Conservation (phyloP, 2,329 filamentous ascomycete genomes). For the Apiospora aurea region DNA sequence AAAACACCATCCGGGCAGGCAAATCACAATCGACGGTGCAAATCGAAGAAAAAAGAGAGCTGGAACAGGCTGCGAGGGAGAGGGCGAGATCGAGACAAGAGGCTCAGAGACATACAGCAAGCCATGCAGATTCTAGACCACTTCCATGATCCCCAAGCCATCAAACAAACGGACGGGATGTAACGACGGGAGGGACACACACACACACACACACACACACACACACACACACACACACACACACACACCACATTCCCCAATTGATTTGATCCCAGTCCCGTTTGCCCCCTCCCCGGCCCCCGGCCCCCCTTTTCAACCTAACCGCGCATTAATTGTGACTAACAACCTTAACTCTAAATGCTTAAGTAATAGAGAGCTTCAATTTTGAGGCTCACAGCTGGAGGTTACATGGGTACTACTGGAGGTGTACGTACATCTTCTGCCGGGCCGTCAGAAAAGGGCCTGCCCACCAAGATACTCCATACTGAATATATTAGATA, state of each 20-base stretch:
- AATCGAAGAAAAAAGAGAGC: not conserved
- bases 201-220: not conserved
- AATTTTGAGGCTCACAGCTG: not conserved
- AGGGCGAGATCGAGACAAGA: not conserved
- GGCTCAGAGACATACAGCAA: not conserved
- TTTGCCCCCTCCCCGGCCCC: not conserved
- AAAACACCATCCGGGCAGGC: not conserved
- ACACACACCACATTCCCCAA: not conserved
- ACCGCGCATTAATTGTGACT: not conserved
- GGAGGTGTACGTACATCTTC: no score
- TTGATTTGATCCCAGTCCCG: not conserved
- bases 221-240: not conserved
- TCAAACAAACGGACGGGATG: not conserved
- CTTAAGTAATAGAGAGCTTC: not conserved
- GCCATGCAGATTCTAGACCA: not conserved
- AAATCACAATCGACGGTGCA: not conserved
- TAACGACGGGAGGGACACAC: not conserved
- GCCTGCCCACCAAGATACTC: not conserved
- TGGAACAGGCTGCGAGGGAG: not conserved
- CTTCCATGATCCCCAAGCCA: not conserved
- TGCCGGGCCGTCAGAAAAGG: not conserved
- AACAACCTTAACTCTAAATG: constrained; percentile 1
- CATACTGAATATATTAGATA: no score
- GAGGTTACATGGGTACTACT: not conserved
- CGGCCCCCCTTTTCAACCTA: not conserved